Percentiles rank a stretch among this genome's conserved stretches.
Conservation (phyloP, 1,139 yeast genomes). For the Taiozyma onychis region DNA sequence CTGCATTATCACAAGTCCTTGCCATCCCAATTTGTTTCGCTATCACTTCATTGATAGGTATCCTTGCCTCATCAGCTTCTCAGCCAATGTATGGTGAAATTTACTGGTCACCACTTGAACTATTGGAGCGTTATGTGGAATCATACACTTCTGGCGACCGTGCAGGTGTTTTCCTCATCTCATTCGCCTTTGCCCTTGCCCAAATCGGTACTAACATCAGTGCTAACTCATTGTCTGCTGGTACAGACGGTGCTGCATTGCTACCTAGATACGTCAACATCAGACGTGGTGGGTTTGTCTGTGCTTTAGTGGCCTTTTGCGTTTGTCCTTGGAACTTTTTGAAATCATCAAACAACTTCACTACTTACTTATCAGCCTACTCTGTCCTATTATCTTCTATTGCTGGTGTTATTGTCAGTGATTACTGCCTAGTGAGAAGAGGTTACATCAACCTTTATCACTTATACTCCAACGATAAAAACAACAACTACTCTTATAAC, state of each 20-base stretch:
- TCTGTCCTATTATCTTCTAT: slow-evolving; percentile 82
- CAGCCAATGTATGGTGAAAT: slow-evolving; percentile 61
- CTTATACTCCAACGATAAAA: slow-evolving; percentile 43
- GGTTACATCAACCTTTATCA: slow-evolving; percentile 64
- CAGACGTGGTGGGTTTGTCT: slow-evolving; percentile 73
- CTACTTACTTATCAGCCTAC: slow-evolving; percentile 81
- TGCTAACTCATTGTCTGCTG: slow-evolving; percentile 85
- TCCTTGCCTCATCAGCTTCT: slow-evolving; percentile 80
- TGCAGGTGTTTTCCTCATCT: slow-evolving; percentile 81
- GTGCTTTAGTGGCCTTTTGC: slow-evolving; percentile 72
- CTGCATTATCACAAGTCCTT: slow-evolving; percentile 48
- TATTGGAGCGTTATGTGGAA: slow-evolving; percentile 60
- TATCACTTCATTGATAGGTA: slow-evolving; percentile 79
- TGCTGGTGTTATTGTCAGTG: slow-evolving; percentile 77
- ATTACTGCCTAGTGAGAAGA: slow-evolving; percentile 71
- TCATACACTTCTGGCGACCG: slow-evolving; percentile 63
- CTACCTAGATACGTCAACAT: slow-evolving; percentile 76
- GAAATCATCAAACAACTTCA: slow-evolving; percentile 67
- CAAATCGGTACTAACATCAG: slow-evolving; percentile 91
- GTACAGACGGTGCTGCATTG: slow-evolving; percentile 85
- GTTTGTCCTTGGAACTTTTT: slow-evolving; percentile 89
- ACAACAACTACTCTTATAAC: slow-evolving; percentile 56
- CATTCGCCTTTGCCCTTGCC: slow-evolving; percentile 74
- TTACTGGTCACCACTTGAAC: slow-evolving; percentile 84
- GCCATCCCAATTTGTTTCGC: slow-evolving; percentile 77